Evolutionary conservation across 176 grass and related monocot species (phyloP), one percentile per base, ranked within the genome.

Genomic region (Pontederia crassipes): DNA sequence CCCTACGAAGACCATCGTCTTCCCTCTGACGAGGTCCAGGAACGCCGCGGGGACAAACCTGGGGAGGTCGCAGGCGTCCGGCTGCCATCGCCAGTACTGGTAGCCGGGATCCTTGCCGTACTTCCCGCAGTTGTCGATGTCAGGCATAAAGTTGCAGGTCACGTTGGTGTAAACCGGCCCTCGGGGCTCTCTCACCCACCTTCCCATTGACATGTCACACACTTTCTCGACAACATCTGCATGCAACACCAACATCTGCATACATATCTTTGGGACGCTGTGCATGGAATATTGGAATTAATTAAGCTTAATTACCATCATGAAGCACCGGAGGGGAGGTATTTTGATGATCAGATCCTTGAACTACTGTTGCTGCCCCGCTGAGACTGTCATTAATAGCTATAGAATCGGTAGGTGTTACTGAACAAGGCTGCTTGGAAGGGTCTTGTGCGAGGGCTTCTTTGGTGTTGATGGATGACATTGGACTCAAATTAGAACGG

Each of bases 51-150:
- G 80, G 9, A 4, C 17, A n/a, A 89, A 79, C 17, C 86, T 64
- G 60, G 82, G 79, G 46, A 85, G 62, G 35, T 77, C 75, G 54
- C 82, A 85, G 3, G 75, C 72, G 20, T 79, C 65, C 0, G 86
- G 86, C 56, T 77, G 74, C 86, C 86, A 89, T 69, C 82, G 66
- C 86, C 86, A 89, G 68, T 71, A 77, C 45, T 85, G 61, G 65
- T 85, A 80, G 48, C 72, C 49, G 0, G 67, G 75, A 7, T 85
- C 68, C 79, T 85, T 89, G 16, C 86, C 82, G 50, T 79, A 85
- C 75, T 89, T 89, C 64, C 64, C 70, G 75, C 86, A 89, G 75
- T 89, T 91, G 57, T 83, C 83, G 48, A 73, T 71, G 24, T 86
- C 88, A 27, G 76, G 69, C 26, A 86, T 35, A 47, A 26, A 69